Evolutionary conservation across 176 grass and related monocot species (phyloP), one percentile per base, ranked within the genome.

Genomic region (Stipa capillata): DNA sequence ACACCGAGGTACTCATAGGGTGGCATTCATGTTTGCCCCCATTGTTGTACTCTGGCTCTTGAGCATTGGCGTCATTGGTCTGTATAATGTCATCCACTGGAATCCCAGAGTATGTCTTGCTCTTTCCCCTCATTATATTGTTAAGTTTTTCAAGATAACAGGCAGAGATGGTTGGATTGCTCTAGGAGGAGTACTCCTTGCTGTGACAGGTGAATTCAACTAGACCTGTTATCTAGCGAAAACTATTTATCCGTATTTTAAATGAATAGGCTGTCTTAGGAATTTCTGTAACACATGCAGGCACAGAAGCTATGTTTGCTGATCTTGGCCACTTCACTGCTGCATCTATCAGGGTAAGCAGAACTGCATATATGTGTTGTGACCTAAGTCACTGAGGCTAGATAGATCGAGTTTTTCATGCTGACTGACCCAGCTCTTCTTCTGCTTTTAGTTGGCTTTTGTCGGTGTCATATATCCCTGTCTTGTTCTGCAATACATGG

Each of bases 301-400:
- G 93, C 76, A 90, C 87, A 37, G 93, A 96, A 78, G 93, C 93
- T 65, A 92, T 96, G 89, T 92, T 96, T 58, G 89, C 93, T 1
- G 93, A 96, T 90, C 93, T 92, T 66, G 89, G 93, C 44, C 93
- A 92, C 55, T 96, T 92, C 69, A 90, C 65, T 60, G 75, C 57
- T 8, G 44, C 82, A 48, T 97, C 90, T 55, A 92, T 97, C 60
- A 92, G 85, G 85, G 93, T 97, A 90, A 62, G 63, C 40, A 20
- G 17, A 75, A 74, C 40, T 82, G 20, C 21, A 42, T 35, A 74
- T 74, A 20, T 17, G 35, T 66, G 32, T 50, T 61, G 12, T 41
- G 43, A 65, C 50, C 49, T 69, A 74, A 31, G 40, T 49, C 36
- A 54, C 40, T 66, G 48, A 76, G n/a, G 17, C 41, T 57, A 57